phyloP scores from a whole-genome alignment of 495 filamentous ascomycete species.

The Podospora comata region DNA sequence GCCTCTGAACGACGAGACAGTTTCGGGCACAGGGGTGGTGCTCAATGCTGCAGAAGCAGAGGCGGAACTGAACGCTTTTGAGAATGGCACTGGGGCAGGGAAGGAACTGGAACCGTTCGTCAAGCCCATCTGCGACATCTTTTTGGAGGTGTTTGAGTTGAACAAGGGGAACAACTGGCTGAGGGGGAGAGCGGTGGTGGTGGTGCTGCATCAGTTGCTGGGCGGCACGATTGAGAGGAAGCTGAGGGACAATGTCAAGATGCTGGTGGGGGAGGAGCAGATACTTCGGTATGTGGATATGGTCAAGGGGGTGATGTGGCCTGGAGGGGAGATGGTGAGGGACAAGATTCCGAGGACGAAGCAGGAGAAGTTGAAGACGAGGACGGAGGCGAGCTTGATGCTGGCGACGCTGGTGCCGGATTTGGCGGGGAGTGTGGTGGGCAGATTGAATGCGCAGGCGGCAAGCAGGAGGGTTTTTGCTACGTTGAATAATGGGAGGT shows the following conservation, averaged over 20 bases:
- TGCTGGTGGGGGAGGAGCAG: conserved; percentile 69
- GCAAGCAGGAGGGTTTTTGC: conserved; percentile 77
- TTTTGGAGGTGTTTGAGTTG: conserved; percentile 92
- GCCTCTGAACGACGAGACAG: conserved; percentile 43
- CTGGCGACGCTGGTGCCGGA: conserved; percentile 80
- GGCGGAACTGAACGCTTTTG: conserved; percentile 90
- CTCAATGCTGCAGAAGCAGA: conserved; percentile 82
- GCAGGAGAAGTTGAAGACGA: conserved; percentile 65
- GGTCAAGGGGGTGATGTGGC: conserved; percentile 75
- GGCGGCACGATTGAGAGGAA: conserved; percentile 98
- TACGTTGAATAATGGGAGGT: conserved; percentile 71
- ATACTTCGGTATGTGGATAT: conserved; percentile 70
- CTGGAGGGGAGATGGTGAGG: conserved; percentile 52
- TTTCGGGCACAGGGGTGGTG: conserved; percentile 45
- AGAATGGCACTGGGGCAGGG: conserved; percentile 45
- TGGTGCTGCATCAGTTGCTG: conserved; percentile 73
- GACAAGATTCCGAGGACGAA: conserved; percentile 55
- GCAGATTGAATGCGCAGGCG: conserved; percentile 77
- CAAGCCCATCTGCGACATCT: conserved; percentile 96
- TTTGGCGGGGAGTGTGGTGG: conserved; percentile 79
- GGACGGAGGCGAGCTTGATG: conserved; percentile 72
- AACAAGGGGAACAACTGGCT: conserved; percentile 93
- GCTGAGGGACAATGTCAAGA: conserved; percentile 74
- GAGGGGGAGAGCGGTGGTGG: conserved; percentile 89
- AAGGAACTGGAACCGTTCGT: conserved; percentile 91